Evolutionary conservation across 345 rosid genomes (phyloP).

Genomic region (Litchi chinensis): DNA sequence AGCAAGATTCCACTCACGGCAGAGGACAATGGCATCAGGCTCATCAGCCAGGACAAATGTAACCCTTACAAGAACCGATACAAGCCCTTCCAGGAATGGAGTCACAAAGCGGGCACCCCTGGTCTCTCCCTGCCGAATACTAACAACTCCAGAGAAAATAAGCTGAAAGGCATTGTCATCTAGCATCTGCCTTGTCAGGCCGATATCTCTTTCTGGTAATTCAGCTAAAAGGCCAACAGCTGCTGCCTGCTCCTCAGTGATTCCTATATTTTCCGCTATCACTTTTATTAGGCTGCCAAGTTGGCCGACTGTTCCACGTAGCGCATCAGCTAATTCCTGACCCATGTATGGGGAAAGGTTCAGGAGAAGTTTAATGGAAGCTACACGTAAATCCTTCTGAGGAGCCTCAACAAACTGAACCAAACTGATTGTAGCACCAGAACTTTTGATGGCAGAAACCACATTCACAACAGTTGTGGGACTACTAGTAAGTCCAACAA

Average conservation of each 20-base stretch:
- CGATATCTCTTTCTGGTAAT: constrained; percentile 94
- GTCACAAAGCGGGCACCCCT: constrained; percentile 75
- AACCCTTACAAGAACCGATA: constrained; percentile 69
- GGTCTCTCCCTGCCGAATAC: constrained; percentile 71
- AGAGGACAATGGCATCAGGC: constrained; percentile 58
- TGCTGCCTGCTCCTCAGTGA: constrained; percentile 88
- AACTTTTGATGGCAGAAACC: constrained; percentile 84
- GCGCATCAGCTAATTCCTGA: constrained; percentile 76
- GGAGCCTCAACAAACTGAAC: constrained; percentile 95
- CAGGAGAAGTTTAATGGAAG: constrained; percentile 82
- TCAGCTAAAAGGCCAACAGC: constrained; percentile 92
- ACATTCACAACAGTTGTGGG: constrained; percentile 64
- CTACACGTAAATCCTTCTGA: constrained; percentile 74
- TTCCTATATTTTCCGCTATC: constrained; percentile 66
- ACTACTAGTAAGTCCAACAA: constrained; percentile 86
- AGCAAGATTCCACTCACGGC: constrained; percentile 66
- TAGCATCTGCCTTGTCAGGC: constrained; percentile 82
- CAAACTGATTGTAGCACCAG: constrained; percentile 90
- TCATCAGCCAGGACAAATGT: constrained; percentile 79
- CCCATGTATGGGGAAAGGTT: constrained; percentile 85
- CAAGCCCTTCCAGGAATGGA: constrained; percentile 82
- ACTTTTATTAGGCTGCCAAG: constrained; percentile 69
- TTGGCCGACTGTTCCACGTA: constrained; percentile 84
- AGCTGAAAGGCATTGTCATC: constrained; percentile 71
- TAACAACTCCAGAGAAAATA: constrained; percentile 53